Percentiles rank a stretch among this genome's conserved stretches.
Evolutionary conservation across 768 basidiomycete genomes (phyloP).

Genomic region (Cyclocybe cylindracea): DNA sequence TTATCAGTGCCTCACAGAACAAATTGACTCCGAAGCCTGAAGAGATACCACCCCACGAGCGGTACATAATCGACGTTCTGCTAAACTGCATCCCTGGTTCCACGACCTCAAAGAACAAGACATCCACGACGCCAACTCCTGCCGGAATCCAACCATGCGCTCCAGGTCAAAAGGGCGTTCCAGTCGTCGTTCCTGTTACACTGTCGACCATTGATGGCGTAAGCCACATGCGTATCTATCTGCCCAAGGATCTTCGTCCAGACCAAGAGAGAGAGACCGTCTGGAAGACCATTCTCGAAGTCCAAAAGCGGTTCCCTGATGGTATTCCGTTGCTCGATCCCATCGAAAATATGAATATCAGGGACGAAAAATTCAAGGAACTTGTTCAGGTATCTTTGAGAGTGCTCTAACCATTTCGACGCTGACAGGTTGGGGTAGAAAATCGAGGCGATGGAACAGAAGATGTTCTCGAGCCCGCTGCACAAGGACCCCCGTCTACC

Average conservation of each 20-base stretch:
- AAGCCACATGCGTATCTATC: conserved; percentile 80
- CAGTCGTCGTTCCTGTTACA: conserved; percentile 86
- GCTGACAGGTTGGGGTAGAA: conserved; percentile 51
- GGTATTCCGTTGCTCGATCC: conserved; percentile 90
- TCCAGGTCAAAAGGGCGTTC: conserved; percentile 69
- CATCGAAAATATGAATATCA: conserved; percentile 92
- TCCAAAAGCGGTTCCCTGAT: conserved; percentile 87
- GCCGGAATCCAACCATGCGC: conserved; percentile 77
- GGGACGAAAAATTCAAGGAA: conserved; percentile 88
- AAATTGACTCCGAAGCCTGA: conserved; percentile 68
- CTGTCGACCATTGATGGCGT: conserved; percentile 86
- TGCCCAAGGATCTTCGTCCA: conserved; percentile 88
- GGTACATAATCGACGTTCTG: conserved; percentile 92
- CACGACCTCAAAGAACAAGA: conserved; percentile 56
- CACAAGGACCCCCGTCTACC: conserved; percentile 79
- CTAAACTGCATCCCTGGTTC: conserved; percentile 75
- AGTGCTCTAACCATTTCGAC: neutral
- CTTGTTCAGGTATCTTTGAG: conserved; percentile 67
- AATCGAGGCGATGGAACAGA: conserved; percentile 88
- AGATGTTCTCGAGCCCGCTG: conserved; percentile 77
- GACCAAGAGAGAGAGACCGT: conserved; percentile 75
- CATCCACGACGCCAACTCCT: conserved; percentile 51
- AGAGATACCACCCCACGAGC: conserved; percentile 78
- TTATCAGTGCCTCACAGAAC: conserved; percentile 39
- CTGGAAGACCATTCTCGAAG: conserved; percentile 90